Conservation (phyloP, 139 green algal genomes). For the Asterochloris erici region DNA sequence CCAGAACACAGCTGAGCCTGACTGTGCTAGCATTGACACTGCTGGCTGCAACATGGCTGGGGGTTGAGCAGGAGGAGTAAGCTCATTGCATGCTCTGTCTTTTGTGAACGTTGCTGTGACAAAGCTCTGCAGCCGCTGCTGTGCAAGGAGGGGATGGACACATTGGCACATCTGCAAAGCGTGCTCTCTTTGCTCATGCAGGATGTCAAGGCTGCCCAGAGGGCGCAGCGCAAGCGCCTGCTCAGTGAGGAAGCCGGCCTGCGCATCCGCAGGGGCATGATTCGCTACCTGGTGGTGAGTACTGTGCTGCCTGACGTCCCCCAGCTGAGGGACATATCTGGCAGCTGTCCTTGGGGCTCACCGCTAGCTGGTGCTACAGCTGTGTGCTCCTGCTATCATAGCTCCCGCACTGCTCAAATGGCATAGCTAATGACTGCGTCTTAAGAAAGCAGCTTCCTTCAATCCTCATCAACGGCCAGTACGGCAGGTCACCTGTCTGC, state of each 20-base stretch:
- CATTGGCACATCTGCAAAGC: not conserved
- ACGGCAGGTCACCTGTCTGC: too few species aligned
- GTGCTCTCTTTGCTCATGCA: conserved; percentile 23
- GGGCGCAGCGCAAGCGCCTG: conserved; percentile 50
- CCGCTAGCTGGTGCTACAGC: not conserved
- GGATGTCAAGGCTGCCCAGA: conserved; percentile 64
- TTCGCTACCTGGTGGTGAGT: conserved; percentile 79
- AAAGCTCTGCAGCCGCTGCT: not conserved
- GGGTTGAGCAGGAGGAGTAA: not conserved
- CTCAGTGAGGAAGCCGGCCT: conserved; percentile 52
- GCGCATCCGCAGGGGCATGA: conserved; percentile 86
- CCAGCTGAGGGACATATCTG: not conserved
- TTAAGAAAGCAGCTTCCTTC: not conserved
- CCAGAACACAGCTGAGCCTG: not conserved
- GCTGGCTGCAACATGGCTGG: not conserved
- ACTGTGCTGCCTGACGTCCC: not conserved
- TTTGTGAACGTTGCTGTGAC: not conserved
- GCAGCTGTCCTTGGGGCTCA: not conserved
- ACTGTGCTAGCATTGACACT: not conserved
- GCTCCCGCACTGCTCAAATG: not conserved
- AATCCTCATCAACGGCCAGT: not conserved
- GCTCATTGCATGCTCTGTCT: not conserved
- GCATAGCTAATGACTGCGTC: not conserved
- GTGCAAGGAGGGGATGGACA: not conserved
- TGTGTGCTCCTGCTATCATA: not conserved